Evolutionary conservation across 2,329 filamentous ascomycete genomes (phyloP).

Genomic region (Verticillium alfalfae): DNA sequence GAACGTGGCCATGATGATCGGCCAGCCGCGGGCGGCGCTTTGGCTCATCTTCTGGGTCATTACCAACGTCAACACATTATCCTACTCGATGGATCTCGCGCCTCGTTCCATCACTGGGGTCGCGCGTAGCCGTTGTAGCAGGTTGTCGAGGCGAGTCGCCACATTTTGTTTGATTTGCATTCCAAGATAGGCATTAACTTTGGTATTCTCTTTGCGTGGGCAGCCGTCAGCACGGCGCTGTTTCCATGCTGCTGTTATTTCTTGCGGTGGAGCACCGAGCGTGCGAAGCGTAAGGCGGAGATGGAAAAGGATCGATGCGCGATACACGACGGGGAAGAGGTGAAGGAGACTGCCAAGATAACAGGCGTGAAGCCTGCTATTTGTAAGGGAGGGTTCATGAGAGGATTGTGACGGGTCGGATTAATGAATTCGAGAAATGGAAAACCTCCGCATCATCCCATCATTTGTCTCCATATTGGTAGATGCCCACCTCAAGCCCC

Average conservation of each 20-base stretch:
- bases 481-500: slow-evolving; percentile 8
- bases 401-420: slow-evolving; percentile 13
- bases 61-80: slow-evolving; percentile 55
- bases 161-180: slow-evolving; percentile 56
- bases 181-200: slow-evolving; percentile 55
- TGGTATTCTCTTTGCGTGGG: slow-evolving; percentile 55
- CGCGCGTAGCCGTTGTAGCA: slow-evolving; percentile 60
- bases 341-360: slow-evolving; percentile 19
- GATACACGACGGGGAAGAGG: slow-evolving; percentile 15
- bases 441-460: not conserved
- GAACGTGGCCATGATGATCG: slow-evolving; percentile 59
- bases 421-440: too few relatives aligned
- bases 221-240: slow-evolving; percentile 41
- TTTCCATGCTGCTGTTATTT: slow-evolving; percentile 44
- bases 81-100: slow-evolving; percentile 54
- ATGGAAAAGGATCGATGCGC: slow-evolving; percentile 18
- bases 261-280: slow-evolving; percentile 33
- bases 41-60: slow-evolving; percentile 67
- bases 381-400: slow-evolving; percentile 23
- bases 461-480: slow-evolving; percentile 2
- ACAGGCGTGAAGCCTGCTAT: slow-evolving; percentile 19
- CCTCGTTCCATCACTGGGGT: slow-evolving; percentile 53
- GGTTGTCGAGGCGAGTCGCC: slow-evolving; percentile 53
- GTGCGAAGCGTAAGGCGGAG: slow-evolving; percentile 17
- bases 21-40: slow-evolving; percentile 38